Base-by-base conservation (phyloP, 371 early-diverging fungal species). In the Circinella umbellata region DNA sequence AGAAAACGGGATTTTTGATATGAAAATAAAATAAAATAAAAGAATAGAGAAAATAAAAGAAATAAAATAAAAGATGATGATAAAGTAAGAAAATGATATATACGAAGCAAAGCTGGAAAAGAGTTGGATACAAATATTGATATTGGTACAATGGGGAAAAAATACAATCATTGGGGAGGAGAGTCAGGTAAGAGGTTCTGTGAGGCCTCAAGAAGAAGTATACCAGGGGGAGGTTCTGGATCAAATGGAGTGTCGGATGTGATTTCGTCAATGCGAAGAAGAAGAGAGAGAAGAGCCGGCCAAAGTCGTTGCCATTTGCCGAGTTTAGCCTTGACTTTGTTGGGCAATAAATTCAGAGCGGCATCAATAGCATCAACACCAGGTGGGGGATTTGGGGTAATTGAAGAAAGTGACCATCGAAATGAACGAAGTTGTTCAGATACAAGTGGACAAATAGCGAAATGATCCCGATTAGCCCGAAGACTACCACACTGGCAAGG, bases 211-310 rank as follows among this genome's bases (percentile, higher is more conserved):
- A 47, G 47, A 3, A 47, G 47, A 47, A 47, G 47, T 47, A 3
- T 11, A 15, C 47, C 47, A 9, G 11, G 9, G 13, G 59, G 59
- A 15, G 35, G 36, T 15, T 59, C 59, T 27, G n/a, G 27, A 11
- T 35, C 59, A 35, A 20, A 20, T 27, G 8, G 35, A 11, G 47
- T 47, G 36, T 59, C 59, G 34, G 59, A 59, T 42, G 62, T 38
- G 14, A 62, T 9, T 20, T 66, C 35, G 17, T 66, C 66, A 20
- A 66, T 37, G 13, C 55, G 18, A n/a, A 36, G 55, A 34, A 66
- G 66, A 15, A 55, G 38, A 9, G 35, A 36, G 39, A 66, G 66
- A 17, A 66, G 38, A 7, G 57, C 57, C 27, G 57, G 42, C 66
- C 66, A 66, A n/a, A 37, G 54, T 4, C 3, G 1, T 2, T 17